A percentile compares a stretch with the other conserved stretches of the same genome.
phyloP scores from a whole-genome alignment of 441 rosid species.

The Dalechampia spathulata region DNA sequence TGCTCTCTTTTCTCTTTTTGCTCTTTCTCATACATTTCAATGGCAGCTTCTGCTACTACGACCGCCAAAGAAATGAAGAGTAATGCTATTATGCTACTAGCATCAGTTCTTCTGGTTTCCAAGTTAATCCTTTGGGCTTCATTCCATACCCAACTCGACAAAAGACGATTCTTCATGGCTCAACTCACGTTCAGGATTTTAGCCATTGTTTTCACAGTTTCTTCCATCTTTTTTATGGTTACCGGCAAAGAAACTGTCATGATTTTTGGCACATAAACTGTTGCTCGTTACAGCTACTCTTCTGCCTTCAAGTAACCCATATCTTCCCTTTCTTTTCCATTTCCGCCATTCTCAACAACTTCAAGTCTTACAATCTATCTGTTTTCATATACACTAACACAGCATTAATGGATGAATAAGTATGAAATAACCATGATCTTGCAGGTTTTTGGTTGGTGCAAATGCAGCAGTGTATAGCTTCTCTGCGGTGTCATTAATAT shows the following conservation, averaged over 20 bases:
- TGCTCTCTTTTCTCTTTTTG: neutral
- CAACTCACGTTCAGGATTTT: constrained; percentile 31
- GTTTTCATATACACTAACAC: too few relatives aligned
- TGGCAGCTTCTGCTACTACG: neutral
- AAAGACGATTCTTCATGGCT: constrained; percentile 19
- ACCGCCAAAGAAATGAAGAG: constrained; percentile 4
- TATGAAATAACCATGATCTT: too few relatives aligned
- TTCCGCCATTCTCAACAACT: too few relatives aligned
- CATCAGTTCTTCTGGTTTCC: neutral
- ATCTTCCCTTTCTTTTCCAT: too few relatives aligned
- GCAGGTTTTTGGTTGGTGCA: too few relatives aligned
- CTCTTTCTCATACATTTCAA: neutral
- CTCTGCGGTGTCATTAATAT: too few relatives aligned
- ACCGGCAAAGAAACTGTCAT: constrained; percentile 22
- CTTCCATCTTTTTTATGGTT: constrained; percentile 34
- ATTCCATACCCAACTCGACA: neutral
- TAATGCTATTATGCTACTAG: neutral
- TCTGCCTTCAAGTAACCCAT: constrained; percentile 38
- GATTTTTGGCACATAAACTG: constrained; percentile 20
- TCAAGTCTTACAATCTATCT: too few relatives aligned
- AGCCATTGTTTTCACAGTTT: constrained; percentile 34
- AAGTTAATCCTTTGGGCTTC: constrained; percentile 6
- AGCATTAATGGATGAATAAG: too few relatives aligned
- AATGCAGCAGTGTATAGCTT: too few relatives aligned
- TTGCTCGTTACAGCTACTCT: constrained; percentile 32